Percentiles rank a stretch among this genome's conserved stretches.
Conservation (phyloP, 805 yeast species). For the Torulaspora indica region DNA sequence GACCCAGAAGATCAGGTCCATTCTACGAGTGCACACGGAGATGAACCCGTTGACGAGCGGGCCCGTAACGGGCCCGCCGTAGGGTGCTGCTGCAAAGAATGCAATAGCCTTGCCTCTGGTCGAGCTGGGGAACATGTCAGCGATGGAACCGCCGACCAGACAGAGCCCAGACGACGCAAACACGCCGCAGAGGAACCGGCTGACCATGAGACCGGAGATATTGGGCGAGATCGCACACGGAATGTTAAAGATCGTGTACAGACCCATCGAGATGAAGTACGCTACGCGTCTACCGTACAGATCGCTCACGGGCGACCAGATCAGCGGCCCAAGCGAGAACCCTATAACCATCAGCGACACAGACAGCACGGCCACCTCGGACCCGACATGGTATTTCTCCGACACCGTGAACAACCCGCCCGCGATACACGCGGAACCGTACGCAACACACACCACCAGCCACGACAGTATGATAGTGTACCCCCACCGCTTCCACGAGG, state of each 20-base stretch:
- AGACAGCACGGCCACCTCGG: slow-evolving; percentile 72
- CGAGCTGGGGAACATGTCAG: slow-evolving; percentile 78
- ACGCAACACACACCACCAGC: slow-evolving; percentile 84
- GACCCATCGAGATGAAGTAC: slow-evolving; percentile 66
- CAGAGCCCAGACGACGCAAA: slow-evolving; percentile 79
- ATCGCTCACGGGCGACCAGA: slow-evolving; percentile 89
- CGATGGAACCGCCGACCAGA: slow-evolving; percentile 85
- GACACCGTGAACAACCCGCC: slow-evolving; percentile 72
- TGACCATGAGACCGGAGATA: slow-evolving; percentile 72
- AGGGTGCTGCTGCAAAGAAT: slow-evolving; percentile 86
- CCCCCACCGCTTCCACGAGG: slow-evolving; percentile 47
- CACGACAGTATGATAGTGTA: slow-evolving; percentile 66
- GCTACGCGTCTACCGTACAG: slow-evolving; percentile 82
- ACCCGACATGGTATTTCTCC: slow-evolving; percentile 62
- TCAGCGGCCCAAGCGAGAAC: slow-evolving; percentile 76
- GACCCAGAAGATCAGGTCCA: slow-evolving; percentile 79
- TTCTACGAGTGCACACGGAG: slow-evolving; percentile 60
- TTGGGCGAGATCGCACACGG: slow-evolving; percentile 84
- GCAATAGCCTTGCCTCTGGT: slow-evolving; percentile 88
- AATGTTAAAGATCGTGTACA: slow-evolving; percentile 74
- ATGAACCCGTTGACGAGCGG: slow-evolving; percentile 87
- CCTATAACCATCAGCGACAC: slow-evolving; percentile 89
- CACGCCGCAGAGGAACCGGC: slow-evolving; percentile 85
- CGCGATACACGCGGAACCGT: slow-evolving; percentile 86
- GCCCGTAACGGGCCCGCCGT: slow-evolving; percentile 88